Conservation (phyloP, 176 grass and related monocot genomes). For the Thinopyrum elongatum region DNA sequence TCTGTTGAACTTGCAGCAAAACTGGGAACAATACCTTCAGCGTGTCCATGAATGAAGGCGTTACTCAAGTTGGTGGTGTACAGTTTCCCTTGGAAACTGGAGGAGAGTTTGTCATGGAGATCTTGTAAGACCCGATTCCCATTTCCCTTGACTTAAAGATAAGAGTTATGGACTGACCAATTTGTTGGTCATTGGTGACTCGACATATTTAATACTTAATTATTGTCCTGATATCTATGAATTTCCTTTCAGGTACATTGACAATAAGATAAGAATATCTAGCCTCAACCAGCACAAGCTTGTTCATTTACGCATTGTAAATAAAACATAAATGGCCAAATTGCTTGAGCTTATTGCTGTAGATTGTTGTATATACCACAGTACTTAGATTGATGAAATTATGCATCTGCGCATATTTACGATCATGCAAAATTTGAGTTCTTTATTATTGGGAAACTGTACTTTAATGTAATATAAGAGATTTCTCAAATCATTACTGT, state of each 20-base stretch:
- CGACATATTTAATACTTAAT: not conserved
- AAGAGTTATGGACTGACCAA: not conserved
- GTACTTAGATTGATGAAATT: not conserved
- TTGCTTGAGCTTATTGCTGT: not conserved
- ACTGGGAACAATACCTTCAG: conserved; percentile 40
- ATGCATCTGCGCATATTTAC: not conserved
- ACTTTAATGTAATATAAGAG: not conserved
- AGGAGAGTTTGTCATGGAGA: conserved; percentile 58
- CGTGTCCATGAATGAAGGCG: conserved; percentile 54
- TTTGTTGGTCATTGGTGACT: not conserved
- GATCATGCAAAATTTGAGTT: not conserved
- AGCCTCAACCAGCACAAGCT: conserved; percentile 45
- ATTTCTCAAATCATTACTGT: not conserved
- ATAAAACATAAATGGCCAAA: conserved; percentile 32
- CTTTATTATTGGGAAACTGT: not conserved
- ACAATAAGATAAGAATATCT: conserved; percentile 81
- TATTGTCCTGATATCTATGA: conserved; percentile 14
- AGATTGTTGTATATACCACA: conserved; percentile 17
- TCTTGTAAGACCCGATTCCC: conserved; percentile 46
- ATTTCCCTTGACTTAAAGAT: conserved; percentile 4
- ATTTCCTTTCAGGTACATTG: conserved; percentile 61
- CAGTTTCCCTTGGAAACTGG: conserved; percentile 55
- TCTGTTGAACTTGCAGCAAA: conserved; percentile 42
- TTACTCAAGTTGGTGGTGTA: conserved; percentile 49
- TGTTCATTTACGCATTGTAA: conserved; percentile 66